These are phyloP conservation scores for Ailanthus altissimus DNA, from an alignment of 345 rosid species.

Conservation along the genomic window DNA sequence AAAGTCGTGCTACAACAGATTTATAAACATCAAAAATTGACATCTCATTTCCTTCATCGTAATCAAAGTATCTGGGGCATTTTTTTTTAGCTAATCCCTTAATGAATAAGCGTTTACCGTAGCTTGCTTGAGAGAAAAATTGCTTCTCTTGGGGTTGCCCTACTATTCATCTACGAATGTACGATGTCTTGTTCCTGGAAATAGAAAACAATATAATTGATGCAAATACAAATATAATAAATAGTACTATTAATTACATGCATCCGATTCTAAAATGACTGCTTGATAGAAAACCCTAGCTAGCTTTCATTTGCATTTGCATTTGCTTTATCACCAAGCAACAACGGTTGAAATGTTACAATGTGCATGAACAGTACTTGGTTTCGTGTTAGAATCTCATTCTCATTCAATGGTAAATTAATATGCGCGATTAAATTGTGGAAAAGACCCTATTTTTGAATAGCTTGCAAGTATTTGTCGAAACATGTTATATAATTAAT, in stretches of 20 bases:
- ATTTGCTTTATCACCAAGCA: slow-evolving; percentile 30
- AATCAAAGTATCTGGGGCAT: slow-evolving; percentile 8
- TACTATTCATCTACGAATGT: slow-evolving; percentile 13
- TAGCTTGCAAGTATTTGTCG: background rate
- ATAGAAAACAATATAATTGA: background rate
- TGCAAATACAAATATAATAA: too few species aligned
- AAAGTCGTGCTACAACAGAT: background rate
- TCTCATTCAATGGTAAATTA: background rate
- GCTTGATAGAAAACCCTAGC: slow-evolving; percentile 20
- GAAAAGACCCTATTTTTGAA: background rate
- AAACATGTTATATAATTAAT: background rate
- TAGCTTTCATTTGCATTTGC: background rate
- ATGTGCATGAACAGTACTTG: background rate
- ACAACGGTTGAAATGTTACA: slow-evolving; percentile 8
- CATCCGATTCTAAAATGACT: slow-evolving; percentile 43
- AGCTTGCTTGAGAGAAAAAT: slow-evolving; percentile 44
- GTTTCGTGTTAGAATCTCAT: background rate
- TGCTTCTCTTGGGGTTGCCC: slow-evolving; percentile 34
- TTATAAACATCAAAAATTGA: slow-evolving; percentile 11
- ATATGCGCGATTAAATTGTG: background rate
- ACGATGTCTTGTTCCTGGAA: slow-evolving; percentile 3
- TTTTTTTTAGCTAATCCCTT: slow-evolving; percentile 15
- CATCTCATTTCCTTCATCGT: background rate
- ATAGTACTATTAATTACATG: background rate
- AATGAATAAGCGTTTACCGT: slow-evolving; percentile 17